Evolutionary conservation across 257 asterid species (phyloP).

Genomic region (Solanum chilense): DNA sequence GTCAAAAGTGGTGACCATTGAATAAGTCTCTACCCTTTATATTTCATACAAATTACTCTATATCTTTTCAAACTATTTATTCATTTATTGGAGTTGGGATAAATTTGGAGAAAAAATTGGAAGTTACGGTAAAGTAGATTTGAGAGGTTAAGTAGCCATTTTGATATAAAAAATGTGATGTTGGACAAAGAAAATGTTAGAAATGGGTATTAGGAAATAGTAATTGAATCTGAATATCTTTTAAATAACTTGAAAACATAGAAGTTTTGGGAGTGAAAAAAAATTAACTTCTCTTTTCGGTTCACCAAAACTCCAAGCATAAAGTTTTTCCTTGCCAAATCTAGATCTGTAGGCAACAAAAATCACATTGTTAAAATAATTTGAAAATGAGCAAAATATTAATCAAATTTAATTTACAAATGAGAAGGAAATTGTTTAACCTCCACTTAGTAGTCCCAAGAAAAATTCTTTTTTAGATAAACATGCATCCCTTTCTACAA

Average conservation of each 20-base stretch:
- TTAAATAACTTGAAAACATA: neutral
- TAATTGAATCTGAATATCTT: neutral
- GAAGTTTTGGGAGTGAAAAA: neutral
- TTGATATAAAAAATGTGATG: neutral
- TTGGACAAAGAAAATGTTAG: neutral
- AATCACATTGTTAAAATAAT: neutral
- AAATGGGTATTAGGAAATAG: neutral
- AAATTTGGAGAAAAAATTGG: neutral
- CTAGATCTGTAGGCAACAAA: neutral
- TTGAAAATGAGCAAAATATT: neutral
- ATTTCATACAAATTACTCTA: no score
- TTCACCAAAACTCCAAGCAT: neutral
- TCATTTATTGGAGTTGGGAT: neutral
- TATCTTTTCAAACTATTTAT: neutral
- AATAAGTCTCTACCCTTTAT: no score
- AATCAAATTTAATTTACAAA: neutral
- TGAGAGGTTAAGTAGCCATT: neutral
- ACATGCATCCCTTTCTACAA: neutral
- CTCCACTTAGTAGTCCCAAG: neutral
- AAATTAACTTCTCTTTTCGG: neutral
- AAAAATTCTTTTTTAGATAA: neutral
- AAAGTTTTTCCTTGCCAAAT: neutral
- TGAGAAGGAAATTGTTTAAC: neutral
- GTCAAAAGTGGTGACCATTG: no score
- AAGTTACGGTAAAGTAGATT: neutral